A percentile compares a stretch with the other conserved stretches of the same genome.
Evolutionary conservation across 116 monocot species (phyloP).

Genomic region (Cymodocea nodosa): DNA sequence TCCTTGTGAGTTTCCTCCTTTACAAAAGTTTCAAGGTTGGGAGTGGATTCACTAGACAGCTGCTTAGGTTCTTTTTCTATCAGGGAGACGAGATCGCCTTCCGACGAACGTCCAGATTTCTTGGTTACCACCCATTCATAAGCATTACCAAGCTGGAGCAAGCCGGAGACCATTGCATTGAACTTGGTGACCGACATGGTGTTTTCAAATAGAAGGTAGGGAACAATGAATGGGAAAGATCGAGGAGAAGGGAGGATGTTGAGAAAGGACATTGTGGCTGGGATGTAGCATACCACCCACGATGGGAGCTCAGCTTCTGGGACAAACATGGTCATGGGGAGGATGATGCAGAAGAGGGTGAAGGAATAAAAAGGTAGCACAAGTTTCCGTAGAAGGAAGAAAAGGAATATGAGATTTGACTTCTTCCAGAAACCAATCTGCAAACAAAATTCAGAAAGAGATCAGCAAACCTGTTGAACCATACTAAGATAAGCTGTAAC

Average conservation of each 20-base stretch:
- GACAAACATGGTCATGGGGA: conserved; percentile 94
- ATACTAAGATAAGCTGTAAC: too few relatives aligned
- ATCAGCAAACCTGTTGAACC: background rate
- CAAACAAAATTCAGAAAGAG: background rate
- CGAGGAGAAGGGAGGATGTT: conserved; percentile 79
- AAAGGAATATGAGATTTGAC: conserved; percentile 72
- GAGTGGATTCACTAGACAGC: conserved; percentile 28
- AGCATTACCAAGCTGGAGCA: conserved; percentile 73
- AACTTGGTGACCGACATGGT: conserved; percentile 98
- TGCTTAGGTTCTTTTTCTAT: conserved; percentile 32
- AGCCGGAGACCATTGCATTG: conserved; percentile 91
- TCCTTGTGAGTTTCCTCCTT: conserved; percentile 26
- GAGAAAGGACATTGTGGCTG: conserved; percentile 82
- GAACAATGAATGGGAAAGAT: conserved; percentile 90
- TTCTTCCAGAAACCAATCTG: conserved; percentile 95
- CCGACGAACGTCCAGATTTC: conserved; percentile 87
- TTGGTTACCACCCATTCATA: conserved; percentile 97
- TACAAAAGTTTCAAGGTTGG: conserved; percentile 39
- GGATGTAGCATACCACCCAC: conserved; percentile 96
- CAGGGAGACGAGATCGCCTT: conserved; percentile 55
- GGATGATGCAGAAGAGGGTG: conserved; percentile 90
- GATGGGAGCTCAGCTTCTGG: conserved; percentile 84
- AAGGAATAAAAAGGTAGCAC: conserved; percentile 93
- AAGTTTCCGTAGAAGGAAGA: conserved; percentile 88
- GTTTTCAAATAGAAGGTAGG: conserved; percentile 93